Percentiles rank a stretch among this genome's conserved stretches.
phyloP scores from a whole-genome alignment of 371 early-diverging fungal species.

The Apophysomyces variabilis region DNA sequence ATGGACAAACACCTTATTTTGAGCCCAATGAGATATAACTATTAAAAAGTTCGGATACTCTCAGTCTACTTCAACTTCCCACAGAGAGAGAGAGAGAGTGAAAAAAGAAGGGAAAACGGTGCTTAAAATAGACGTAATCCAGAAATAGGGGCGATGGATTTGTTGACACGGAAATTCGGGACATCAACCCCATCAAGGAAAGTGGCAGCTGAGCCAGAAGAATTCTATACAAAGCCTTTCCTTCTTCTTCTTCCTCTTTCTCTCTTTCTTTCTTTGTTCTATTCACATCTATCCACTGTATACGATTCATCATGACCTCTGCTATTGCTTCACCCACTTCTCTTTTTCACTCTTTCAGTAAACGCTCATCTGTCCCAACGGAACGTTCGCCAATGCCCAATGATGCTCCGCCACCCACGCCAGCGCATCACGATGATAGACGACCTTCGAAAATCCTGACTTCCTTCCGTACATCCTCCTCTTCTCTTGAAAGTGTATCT shows the following conservation, averaged over 20 bases:
- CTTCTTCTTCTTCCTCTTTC: not conserved
- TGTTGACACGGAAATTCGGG: slow-evolving; percentile 8
- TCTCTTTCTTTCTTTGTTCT: not conserved
- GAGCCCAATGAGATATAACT: too few relatives aligned
- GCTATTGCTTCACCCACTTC: not conserved
- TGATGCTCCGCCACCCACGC: slow-evolving; percentile 1
- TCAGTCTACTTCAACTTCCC: too few relatives aligned
- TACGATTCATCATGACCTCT: not conserved
- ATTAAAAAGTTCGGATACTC: too few relatives aligned
- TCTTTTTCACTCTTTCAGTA: slow-evolving; percentile 8
- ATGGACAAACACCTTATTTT: too few relatives aligned
- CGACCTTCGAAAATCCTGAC: not conserved
- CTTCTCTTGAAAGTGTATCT: slow-evolving; percentile 1
- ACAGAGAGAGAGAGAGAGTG: too few relatives aligned
- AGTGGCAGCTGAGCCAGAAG: slow-evolving; percentile 6
- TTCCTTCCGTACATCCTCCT: not conserved
- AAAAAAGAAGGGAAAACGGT: not conserved
- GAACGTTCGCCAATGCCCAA: slow-evolving; percentile 6
- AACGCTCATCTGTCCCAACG: not conserved
- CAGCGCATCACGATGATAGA: slow-evolving; percentile 7
- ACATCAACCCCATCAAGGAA: slow-evolving; percentile 6
- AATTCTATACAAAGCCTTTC: not conserved
- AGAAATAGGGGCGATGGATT: slow-evolving; percentile 8
- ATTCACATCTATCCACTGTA: too few relatives aligned
- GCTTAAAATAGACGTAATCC: slow-evolving; percentile 7